phyloP scores from a whole-genome alignment of 192 early-diverging fungal genomes.

The Jimgerdemannia flammicorona region DNA sequence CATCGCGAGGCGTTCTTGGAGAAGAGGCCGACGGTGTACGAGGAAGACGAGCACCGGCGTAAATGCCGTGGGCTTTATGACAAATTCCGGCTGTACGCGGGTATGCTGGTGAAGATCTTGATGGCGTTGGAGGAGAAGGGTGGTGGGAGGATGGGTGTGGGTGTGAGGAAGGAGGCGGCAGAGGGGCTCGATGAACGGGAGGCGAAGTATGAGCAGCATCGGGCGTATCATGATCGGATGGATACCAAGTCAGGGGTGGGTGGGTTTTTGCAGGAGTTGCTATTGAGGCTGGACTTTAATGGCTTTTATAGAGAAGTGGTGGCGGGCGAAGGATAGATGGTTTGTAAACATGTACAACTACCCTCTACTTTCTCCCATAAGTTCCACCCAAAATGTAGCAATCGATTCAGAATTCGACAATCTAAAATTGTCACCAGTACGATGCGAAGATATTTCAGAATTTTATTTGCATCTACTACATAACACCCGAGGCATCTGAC shows the following conservation, averaged over 20 bases:
- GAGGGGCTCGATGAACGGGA: slow-evolving; percentile 2
- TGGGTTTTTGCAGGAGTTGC: slow-evolving; percentile 35
- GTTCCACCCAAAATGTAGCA: too few species aligned
- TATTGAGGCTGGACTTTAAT: slow-evolving; percentile 30
- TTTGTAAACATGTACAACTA: too few species aligned
- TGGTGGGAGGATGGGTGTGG: slow-evolving; percentile 12
- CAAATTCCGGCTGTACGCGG: slow-evolving; percentile 30
- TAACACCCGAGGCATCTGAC: too few species aligned
- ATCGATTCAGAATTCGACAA: too few species aligned
- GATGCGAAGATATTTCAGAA: too few species aligned
- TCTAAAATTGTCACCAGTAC: too few species aligned
- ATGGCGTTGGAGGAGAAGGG: slow-evolving; percentile 35
- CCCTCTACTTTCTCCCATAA: too few species aligned
- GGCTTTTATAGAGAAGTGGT: slow-evolving; percentile 19
- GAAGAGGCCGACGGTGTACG: neutral
- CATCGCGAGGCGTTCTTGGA: neutral
- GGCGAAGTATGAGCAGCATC: slow-evolving; percentile 1
- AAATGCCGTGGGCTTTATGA: slow-evolving; percentile 13
- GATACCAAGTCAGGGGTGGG: slow-evolving; percentile 14
- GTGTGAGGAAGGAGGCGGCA: neutral
- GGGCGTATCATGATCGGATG: slow-evolving; percentile 15
- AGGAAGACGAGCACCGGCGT: slow-evolving; percentile 15
- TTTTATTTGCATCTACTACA: too few species aligned
- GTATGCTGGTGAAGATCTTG: slow-evolving; percentile 34
- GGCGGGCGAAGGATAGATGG: neutral